Conservation (phyloP, 805 yeast genomes). For the Yueomyces sp. region DNA sequence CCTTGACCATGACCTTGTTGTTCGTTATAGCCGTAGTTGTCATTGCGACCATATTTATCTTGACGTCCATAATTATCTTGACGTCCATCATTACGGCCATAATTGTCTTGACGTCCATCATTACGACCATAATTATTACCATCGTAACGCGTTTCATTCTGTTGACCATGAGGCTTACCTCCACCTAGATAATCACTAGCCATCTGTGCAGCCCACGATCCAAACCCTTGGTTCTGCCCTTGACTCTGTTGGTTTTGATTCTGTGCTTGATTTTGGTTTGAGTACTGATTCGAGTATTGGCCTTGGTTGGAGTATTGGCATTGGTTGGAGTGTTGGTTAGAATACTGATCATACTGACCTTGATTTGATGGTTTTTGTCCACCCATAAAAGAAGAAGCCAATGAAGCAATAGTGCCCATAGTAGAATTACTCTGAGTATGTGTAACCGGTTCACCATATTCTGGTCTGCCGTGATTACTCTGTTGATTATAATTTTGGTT, state of each 20-base stretch:
- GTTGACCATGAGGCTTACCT: neutral
- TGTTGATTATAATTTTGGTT: neutral
- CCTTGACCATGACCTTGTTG: too few relatives aligned
- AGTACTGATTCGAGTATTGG: too few relatives aligned
- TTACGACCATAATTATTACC: neutral
- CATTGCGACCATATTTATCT: too few relatives aligned
- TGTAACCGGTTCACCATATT: too few relatives aligned
- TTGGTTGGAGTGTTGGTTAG: too few relatives aligned
- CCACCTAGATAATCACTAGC: neutral
- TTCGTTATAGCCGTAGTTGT: too few relatives aligned
- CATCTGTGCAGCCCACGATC: neutral
- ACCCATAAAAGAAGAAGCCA: conserved; percentile 5
- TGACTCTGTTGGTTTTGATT: neutral
- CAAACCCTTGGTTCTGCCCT: neutral
- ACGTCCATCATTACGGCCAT: neutral
- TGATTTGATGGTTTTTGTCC: neutral
- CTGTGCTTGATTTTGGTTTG: neutral
- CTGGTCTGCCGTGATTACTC: too few relatives aligned
- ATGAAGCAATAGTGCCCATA: conserved; percentile 6
- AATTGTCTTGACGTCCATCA: neutral
- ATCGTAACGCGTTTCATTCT: neutral
- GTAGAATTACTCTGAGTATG: conserved; percentile 2
- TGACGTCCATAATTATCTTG: neutral
- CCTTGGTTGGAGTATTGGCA: too few relatives aligned
- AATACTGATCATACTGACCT: too few relatives aligned